Base-by-base conservation (phyloP, 2,329 filamentous ascomycete species). In the Zasmidium angulare region DNA sequence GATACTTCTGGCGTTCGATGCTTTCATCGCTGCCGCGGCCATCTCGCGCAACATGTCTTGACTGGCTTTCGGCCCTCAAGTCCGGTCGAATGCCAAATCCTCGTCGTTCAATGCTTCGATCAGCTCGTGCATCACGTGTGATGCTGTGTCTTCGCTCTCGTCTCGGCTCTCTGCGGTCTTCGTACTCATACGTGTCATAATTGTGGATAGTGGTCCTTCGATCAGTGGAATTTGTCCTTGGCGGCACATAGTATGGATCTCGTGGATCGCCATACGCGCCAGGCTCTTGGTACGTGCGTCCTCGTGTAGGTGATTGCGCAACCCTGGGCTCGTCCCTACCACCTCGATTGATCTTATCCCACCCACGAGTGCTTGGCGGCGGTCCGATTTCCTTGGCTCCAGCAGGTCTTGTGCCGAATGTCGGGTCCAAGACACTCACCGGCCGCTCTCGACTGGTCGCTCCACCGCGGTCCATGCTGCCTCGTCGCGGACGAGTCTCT, bases 291-390 rank as follows among this genome's bases (percentile, higher is more conserved):
- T 69, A 68, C 24, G 51, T 53, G n/a, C 69, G 53, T 6, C 65
- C 64, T 55, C 70, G 64, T 19, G 62, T 68, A 9, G 68, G 71
- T 36, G 71, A 68, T 50, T 66, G 65, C 22, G 65, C 65, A 46
- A 67, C 63, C 20, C 55, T 64, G 56, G 62, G 55, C 36, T 52
- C 49, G 14, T 82, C 73, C 17, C 82, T 78, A 69, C 81, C 76
- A 53, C 81, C 58, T 82, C 78, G 65, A n/a, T 84, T 84, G 63
- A 90, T 84, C 74, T 85, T 89, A 66, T 91, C 89, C 63, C 91
- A 85, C 0, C 87, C 89, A 66, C 88, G 81, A 2, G 86, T 89
- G 3, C 86, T 84, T 3, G 87, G 87, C 10, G 89, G 89, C 1
- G 88, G 89, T 11, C 75, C 74, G 17, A 77, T 50, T 50, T 74